phyloP scores from a whole-genome alignment of 306 rosid species.

The Styphnolobium japonicum region DNA sequence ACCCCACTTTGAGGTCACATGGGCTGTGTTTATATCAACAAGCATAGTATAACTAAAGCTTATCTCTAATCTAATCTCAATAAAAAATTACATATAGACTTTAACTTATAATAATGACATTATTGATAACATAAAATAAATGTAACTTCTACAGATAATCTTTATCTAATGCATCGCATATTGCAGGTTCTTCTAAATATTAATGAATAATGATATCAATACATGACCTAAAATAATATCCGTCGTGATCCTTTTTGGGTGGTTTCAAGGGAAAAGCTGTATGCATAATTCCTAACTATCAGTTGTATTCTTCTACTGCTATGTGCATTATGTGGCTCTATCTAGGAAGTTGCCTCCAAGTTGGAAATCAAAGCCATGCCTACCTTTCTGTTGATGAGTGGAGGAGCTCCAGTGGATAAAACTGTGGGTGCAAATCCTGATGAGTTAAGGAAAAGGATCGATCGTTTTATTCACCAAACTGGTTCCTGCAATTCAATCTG shows the following conservation, averaged over 20 bases:
- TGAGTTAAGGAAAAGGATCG: slow-evolving; percentile 33
- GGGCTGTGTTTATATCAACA: background rate
- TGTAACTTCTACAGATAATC: background rate
- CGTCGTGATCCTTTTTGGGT: background rate
- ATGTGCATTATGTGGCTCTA: slow-evolving; percentile 12
- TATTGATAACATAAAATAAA: slow-evolving; percentile 2
- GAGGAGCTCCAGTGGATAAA: slow-evolving; percentile 31
- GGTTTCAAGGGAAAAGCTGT: slow-evolving; percentile 27
- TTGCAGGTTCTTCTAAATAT: background rate
- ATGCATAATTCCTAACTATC: background rate
- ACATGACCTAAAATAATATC: background rate
- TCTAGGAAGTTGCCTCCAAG: slow-evolving; percentile 43
- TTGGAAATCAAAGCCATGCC: slow-evolving; percentile 53
- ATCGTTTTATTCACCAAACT: slow-evolving; percentile 10
- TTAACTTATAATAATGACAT: slow-evolving; percentile 25
- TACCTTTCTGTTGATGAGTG: slow-evolving; percentile 39
- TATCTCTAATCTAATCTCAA: background rate
- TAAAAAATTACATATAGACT: background rate
- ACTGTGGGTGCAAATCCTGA: slow-evolving; percentile 49
- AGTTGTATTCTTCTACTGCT: background rate
- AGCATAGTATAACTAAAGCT: background rate
- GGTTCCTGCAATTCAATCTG: slow-evolving; percentile 2
- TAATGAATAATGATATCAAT: background rate
- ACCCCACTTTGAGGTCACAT: slow-evolving; percentile 19
- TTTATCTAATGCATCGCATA: background rate